Conservation (phyloP, 306 rosid genomes). For the Quercus gilva region DNA sequence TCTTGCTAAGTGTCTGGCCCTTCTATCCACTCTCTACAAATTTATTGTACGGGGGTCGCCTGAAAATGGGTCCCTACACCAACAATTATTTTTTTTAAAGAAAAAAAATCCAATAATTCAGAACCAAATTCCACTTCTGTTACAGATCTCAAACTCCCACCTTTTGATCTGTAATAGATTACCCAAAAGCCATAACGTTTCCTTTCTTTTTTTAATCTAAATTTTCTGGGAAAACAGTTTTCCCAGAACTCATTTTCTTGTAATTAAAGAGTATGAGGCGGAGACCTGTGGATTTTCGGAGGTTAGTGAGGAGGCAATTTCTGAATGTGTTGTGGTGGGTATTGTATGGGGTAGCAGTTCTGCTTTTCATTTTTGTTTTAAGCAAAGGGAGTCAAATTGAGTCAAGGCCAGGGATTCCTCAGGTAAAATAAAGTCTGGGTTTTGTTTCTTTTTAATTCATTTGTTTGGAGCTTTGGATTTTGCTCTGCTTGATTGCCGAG, state of each 20-base stretch:
- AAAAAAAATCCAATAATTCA: neutral
- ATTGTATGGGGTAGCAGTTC: conserved; percentile 56
- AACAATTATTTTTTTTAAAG: too few relatives aligned
- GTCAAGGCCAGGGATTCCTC: conserved; percentile 57
- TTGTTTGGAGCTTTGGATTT: neutral
- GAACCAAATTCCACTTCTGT: neutral
- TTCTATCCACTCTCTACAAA: too few relatives aligned
- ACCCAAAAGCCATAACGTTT: neutral
- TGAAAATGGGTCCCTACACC: too few relatives aligned
- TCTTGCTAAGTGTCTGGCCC: too few relatives aligned
- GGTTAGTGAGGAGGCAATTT: conserved; percentile 71
- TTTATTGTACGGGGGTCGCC: too few relatives aligned
- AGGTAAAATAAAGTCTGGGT: conserved; percentile 30
- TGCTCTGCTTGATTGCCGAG: neutral
- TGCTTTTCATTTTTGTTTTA: conserved; percentile 67
- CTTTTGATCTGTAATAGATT: conserved; percentile 8
- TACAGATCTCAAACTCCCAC: conserved; percentile 22
- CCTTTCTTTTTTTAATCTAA: too few relatives aligned
- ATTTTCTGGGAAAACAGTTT: too few relatives aligned
- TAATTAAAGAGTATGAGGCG: conserved; percentile 56
- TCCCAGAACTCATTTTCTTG: neutral
- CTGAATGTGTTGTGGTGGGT: conserved; percentile 72
- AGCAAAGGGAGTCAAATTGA: conserved; percentile 72
- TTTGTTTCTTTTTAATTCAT: neutral
- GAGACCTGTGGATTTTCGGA: conserved; percentile 65